Conservation (phyloP, 345 rosid genomes). For the Boechera retrofracta region DNA sequence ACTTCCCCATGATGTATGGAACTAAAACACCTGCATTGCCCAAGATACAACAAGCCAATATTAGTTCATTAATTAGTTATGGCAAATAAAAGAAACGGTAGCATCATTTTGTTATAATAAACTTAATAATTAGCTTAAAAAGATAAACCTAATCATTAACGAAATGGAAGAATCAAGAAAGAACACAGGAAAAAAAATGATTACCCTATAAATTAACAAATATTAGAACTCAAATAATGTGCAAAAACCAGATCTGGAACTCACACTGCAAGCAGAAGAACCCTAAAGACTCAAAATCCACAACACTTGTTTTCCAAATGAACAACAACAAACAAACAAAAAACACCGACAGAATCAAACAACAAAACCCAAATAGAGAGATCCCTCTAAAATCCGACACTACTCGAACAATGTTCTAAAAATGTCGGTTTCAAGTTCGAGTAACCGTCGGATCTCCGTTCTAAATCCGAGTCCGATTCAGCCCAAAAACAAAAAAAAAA, state of each 20-base stretch:
- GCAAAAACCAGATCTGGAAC: slow-evolving; percentile 64
- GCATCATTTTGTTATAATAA: slow-evolving; percentile 15
- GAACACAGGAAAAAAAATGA: slow-evolving; percentile 1
- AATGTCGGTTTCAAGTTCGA: slow-evolving; percentile 15
- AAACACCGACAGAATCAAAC: slow-evolving; percentile 32
- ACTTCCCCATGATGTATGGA: slow-evolving; percentile 63
- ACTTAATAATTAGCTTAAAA: slow-evolving; percentile 3
- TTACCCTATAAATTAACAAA: neutral
- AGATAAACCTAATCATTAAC: slow-evolving; percentile 19
- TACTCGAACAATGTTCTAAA: slow-evolving; percentile 30
- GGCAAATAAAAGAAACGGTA: neutral
- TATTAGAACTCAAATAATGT: neutral
- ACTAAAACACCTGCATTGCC: slow-evolving; percentile 36
- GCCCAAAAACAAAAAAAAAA: neutral
- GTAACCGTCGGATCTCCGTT: slow-evolving; percentile 42
- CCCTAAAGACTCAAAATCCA: slow-evolving; percentile 48
- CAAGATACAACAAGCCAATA: slow-evolving; percentile 32
- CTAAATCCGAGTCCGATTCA: slow-evolving; percentile 24
- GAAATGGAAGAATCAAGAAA: slow-evolving; percentile 12
- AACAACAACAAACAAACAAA: slow-evolving; percentile 24
- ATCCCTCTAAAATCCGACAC: slow-evolving; percentile 11
- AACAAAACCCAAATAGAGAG: slow-evolving; percentile 19
- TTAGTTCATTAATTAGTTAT: neutral
- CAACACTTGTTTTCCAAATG: slow-evolving; percentile 46
- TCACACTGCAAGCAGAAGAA: slow-evolving; percentile 48